Evolutionary conservation across 1,139 yeast genomes (phyloP), one percentile per base, ranked within the genome.

Genomic region (Pichia sp.): DNA sequence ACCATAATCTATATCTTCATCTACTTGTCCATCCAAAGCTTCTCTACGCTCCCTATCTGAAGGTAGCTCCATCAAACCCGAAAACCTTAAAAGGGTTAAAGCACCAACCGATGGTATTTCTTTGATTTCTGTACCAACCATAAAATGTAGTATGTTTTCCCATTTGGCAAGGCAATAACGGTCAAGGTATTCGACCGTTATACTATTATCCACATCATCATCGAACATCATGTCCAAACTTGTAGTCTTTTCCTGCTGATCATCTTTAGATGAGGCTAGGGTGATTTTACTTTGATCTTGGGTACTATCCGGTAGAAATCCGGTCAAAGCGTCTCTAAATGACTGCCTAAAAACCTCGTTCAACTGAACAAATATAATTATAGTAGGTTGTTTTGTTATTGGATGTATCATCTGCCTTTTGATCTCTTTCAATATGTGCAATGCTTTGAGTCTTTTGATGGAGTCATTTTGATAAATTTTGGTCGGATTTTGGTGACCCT

Each of bases 81-180:
- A 87, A 73, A 85, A 90, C 60, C 79, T 78, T 49, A 87, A 71
- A 27, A 87, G 71, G 40, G 83, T 79, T 47, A 87, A 71, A 1
- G 87, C 93, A 24, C 87, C 87, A 30, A 77, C 76, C 40, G 89
- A 83, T 6, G 96, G 96, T 2, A 79, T 74, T 10, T 75, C 74
- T 24, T 83, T 74, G 49, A 84, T 73, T 55, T 87, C 87, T 0
- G 97, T 88, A 3, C 98, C 98, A 48, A 93, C 99, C 98, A 93
- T 93, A 72, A 86, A 93, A 75, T 95, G 99, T 63, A 95, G 75
- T 63, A 95, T 93, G 6, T 90, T 83, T 68, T 95, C 99, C 99
- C 99, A 93, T 66, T 87, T 89, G 49, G 79, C 80, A 8, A 90
- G 80, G 10, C 97, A 96, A 72, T 90, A 91, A 46, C 75, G 75